phyloP scores from a whole-genome alignment of 1,139 yeast species.

The Pichia sp. region DNA sequence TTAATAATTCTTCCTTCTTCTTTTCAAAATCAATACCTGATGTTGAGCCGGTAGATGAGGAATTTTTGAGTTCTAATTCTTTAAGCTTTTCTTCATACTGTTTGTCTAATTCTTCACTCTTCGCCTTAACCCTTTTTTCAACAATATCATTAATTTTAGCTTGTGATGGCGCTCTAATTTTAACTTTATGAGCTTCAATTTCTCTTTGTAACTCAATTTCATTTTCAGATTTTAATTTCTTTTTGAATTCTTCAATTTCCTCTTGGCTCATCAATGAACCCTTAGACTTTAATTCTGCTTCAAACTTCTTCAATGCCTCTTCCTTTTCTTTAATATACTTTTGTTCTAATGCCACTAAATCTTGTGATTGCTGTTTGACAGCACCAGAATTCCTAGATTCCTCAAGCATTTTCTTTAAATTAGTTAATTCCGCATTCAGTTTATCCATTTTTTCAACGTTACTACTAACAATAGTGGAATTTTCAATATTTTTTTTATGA shows the following conservation, averaged over 20 bases:
- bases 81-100: slow-evolving; percentile 20
- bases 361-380: slow-evolving; percentile 4
- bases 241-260: slow-evolving; percentile 23
- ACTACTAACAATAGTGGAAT: slow-evolving; percentile 2
- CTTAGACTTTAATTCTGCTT: slow-evolving; percentile 13
- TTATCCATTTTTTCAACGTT: slow-evolving; percentile 12
- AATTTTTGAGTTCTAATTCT: slow-evolving; percentile 14
- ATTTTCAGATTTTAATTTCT: slow-evolving; percentile 20
- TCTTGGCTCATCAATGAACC: not conserved
- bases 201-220: slow-evolving; percentile 19
- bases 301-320: slow-evolving; percentile 20
- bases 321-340: slow-evolving; percentile 20
- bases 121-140: slow-evolving; percentile 27
- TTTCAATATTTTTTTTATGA: slow-evolving; percentile 14
- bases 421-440: slow-evolving; percentile 15
- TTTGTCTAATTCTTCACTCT: slow-evolving; percentile 27
- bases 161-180: slow-evolving; percentile 27
- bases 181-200: slow-evolving; percentile 25
- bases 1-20: slow-evolving; percentile 14
- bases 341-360: slow-evolving; percentile 14
- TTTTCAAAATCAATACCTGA: slow-evolving; percentile 4
- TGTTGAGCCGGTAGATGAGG: not conserved
- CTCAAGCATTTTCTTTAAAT: slow-evolving; percentile 18
- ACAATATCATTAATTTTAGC: slow-evolving; percentile 28
- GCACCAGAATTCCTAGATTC: slow-evolving; percentile 7